Base-by-base conservation (phyloP, 805 yeast species). In the Saccharomycopsis oosterbeekiorum region DNA sequence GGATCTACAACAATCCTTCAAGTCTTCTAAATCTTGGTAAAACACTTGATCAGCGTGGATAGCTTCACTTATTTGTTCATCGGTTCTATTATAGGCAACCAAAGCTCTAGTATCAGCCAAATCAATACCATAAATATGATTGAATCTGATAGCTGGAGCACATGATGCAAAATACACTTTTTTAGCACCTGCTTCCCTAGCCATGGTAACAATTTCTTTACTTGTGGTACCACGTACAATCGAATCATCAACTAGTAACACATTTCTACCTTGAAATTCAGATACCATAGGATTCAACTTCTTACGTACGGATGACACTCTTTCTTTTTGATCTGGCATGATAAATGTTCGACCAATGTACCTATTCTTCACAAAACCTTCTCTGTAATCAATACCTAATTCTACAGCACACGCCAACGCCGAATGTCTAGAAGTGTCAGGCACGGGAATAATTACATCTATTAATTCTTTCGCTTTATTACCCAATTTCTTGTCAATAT, bases 221-320 rank as follows among this genome's bases (percentile, higher is more conserved):
- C 97, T 91, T 2, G 99, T 94, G 21, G 99, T 94, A 65, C 99
- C 99, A 72, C 99, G 84, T 10, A 94, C 99, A 66, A 94, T 93
- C 34, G 97, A 90, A 74, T 94, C 99, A 74, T 94, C 99, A 54
- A 94, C 97, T 59, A 94, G 80, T 65, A 94, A 77, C 24, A 94
- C 98, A 64, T 84, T 85, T 68, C 90, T 84, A 65, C 84, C 94
- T 66, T 82, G 80, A 72, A 94, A 94, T 75, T 94, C 99, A 55
- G 88, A 82, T 63, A 84, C 90, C 97, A 94, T 94, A 9, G 99
- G 97, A 74, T 94, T 94, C 70, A 94, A 80, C 76, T 94, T 94
- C 68, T 96, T 83, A 71, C 99, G 84, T 17, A 94, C 99, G 26
- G 96, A 86, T 1, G 97, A 89, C 58, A 92, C 84, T 74, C 99